Evolutionary conservation across 768 basidiomycete genomes (phyloP), one percentile per base, ranked within the genome.

Genomic region (Auriculariales sp.): DNA sequence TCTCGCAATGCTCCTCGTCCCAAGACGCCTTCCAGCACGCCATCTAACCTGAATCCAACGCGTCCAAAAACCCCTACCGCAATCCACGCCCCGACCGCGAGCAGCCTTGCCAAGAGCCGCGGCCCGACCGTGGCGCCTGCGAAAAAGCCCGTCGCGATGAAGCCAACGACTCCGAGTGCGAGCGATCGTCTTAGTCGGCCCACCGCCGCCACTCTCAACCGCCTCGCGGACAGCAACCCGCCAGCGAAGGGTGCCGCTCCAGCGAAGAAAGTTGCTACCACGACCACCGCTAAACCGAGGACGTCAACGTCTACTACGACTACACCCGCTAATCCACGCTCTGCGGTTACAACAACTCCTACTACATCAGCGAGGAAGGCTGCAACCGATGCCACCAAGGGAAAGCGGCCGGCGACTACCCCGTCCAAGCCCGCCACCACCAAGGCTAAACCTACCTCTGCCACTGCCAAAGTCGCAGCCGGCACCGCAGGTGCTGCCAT

Each of bases 21-120:
- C 29, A 69, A 69, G 57, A 64, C 69, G 14, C 63, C 68, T 6
- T 48, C 57, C 44, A 53, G 53, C 3, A 25, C 55, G 36, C 46
- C 51, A 22, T 6, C 58, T 27, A n/a, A n/a, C n/a, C n/a, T n/a
- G n/a, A 54, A 28, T n/a, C 11, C 53, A 14, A 48, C 64, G 15
- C 70, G 74, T 49, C 72, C 75, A 30, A 83, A 80, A 64, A 80
- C 79, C 0, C 78, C 81, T 2, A 74, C 77, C 4, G 68, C 77
- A 2, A 79, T 83, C 11, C 62, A 81, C 58, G 85, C 87, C 5
- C 87, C 87, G 0, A 90, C 87, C 1, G 87, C 85, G 0, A 83
- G 86, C 3, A 86, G 85, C 7, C 74, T 89, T 6, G 87, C 87
- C 0, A 74, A 71, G 46, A 71, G 80, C 29, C 78, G 83, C 46